Percentiles rank a stretch among this genome's conserved stretches.
phyloP scores from a whole-genome alignment of 257 asterid genomes.

The Ballota nigra region DNA sequence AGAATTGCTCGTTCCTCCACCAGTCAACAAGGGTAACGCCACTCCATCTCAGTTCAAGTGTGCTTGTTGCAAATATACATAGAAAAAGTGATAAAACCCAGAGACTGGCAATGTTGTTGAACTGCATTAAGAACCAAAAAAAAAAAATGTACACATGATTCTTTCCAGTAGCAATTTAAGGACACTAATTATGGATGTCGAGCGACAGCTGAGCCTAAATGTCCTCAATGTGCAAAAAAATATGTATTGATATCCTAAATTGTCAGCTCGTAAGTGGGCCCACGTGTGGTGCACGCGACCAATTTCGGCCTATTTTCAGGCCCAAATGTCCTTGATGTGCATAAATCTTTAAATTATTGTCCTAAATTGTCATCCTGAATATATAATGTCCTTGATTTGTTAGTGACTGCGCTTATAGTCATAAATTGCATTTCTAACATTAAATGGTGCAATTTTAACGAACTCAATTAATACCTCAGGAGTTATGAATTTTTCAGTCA shows the following conservation, averaged over 20 bases:
- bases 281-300: not conserved
- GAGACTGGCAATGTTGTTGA: not conserved
- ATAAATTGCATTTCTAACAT: not conserved
- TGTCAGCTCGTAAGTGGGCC: not conserved
- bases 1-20: slow-evolving; percentile 22
- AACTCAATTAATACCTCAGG: not conserved
- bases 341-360: not conserved
- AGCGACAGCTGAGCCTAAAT: not conserved
- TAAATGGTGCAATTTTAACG: not conserved
- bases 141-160: not conserved
- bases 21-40: slow-evolving; percentile 17
- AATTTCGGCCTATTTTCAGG: not conserved
- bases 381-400: not conserved
- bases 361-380: not conserved
- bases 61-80: slow-evolving; percentile 1
- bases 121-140: not conserved
- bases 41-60: slow-evolving; percentile 20
- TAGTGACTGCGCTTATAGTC: not conserved
- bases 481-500: not conserved
- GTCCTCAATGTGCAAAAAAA: no score
- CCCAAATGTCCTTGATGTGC: not conserved
- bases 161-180: not conserved
- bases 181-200: not conserved
- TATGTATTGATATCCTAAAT: not conserved
- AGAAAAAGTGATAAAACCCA: slow-evolving; percentile 12